Base-by-base conservation (phyloP, 176 grass and related monocot genomes). In the Thalia dealbata region DNA sequence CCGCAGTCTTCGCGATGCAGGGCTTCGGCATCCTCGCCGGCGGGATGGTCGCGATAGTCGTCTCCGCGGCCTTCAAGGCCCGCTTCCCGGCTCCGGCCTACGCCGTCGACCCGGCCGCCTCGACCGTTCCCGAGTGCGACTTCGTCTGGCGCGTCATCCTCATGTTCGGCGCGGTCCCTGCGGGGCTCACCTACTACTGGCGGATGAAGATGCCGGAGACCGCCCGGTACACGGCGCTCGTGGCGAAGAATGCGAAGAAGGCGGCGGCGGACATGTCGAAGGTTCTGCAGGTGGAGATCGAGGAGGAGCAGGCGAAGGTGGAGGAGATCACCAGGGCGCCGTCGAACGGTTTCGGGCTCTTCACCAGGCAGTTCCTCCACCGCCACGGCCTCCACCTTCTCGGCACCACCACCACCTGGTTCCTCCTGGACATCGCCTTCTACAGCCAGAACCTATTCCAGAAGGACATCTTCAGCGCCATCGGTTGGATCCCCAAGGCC, bases 1-100 rank as follows among this genome's bases (percentile, higher is more conserved):
- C 81, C 14, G 81, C 81, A 0, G 81, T 83, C 22, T 83, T 83
- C 44, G 81, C 81, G 15, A 83, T 83, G 81, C 81, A 83, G 77
- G 81, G 80, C 23, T 22, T 82, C 28, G 80, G 80, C 30, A 82
- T 82, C 72, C 73, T 82, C 50, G 58, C 58, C 24, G 80, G 70
- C n/a, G 80, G 80, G 11, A 75, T 71, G 21, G 21, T 76, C 23
- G 68, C 73, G n/a, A 82, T 82, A 22, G 23, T 48, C 59, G n/a
- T 76, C 38, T 73, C 80, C 29, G 28, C 23, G 8, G 23, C 55
- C 32, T 82, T 76, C 63, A 76, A 62, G 22, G 3, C 14, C 0
- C 22, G 12, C 0, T 82, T 69, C 50, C 72, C 72, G 10, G 61
- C 80, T n/a, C 72, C 80, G 0, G 3, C 50, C 52, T 82, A 71